Evolutionary conservation across 768 basidiomycete genomes (phyloP).

Genomic region (Pholiota conissans): DNA sequence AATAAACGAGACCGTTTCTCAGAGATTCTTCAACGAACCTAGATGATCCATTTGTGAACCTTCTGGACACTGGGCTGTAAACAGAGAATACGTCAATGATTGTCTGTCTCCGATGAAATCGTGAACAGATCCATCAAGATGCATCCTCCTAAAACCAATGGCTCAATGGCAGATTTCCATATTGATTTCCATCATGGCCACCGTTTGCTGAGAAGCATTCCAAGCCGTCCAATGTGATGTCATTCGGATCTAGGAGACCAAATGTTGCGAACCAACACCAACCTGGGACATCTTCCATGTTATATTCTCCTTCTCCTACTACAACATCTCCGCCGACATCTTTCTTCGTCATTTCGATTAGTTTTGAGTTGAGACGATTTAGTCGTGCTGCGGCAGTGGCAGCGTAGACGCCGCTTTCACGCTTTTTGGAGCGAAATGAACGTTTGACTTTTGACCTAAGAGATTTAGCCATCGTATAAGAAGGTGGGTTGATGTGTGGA

Average conservation of each 20-base stretch:
- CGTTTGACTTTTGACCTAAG: slow-evolving; percentile 82
- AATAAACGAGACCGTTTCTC: slow-evolving; percentile 15
- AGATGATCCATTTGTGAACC: slow-evolving; percentile 23
- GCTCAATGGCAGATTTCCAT: not conserved
- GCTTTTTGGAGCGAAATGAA: slow-evolving; percentile 73
- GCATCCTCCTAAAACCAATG: slow-evolving; percentile 18
- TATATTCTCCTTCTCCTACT: slow-evolving; percentile 33
- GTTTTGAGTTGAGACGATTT: slow-evolving; percentile 68
- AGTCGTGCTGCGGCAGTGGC: slow-evolving; percentile 77
- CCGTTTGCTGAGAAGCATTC: slow-evolving; percentile 26
- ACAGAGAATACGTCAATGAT: slow-evolving; percentile 40
- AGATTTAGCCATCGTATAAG: slow-evolving; percentile 72
- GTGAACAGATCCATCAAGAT: slow-evolving; percentile 33
- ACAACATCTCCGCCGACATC: slow-evolving; percentile 36
- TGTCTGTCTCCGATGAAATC: slow-evolving; percentile 32
- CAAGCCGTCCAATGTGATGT: slow-evolving; percentile 55
- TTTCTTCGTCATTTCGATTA: slow-evolving; percentile 45
- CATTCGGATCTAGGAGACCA: slow-evolving; percentile 58
- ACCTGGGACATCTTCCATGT: slow-evolving; percentile 55
- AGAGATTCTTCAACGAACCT: slow-evolving; percentile 29
- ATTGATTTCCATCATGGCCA: slow-evolving; percentile 1
- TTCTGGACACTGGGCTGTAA: slow-evolving; percentile 31
- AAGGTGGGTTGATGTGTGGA: not conserved
- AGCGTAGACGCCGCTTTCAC: slow-evolving; percentile 73
- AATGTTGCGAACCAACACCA: slow-evolving; percentile 60